Evolutionary conservation across 352 stramenopile genomes (phyloP).

Genomic region (Phytophthora pseudosyringae): DNA sequence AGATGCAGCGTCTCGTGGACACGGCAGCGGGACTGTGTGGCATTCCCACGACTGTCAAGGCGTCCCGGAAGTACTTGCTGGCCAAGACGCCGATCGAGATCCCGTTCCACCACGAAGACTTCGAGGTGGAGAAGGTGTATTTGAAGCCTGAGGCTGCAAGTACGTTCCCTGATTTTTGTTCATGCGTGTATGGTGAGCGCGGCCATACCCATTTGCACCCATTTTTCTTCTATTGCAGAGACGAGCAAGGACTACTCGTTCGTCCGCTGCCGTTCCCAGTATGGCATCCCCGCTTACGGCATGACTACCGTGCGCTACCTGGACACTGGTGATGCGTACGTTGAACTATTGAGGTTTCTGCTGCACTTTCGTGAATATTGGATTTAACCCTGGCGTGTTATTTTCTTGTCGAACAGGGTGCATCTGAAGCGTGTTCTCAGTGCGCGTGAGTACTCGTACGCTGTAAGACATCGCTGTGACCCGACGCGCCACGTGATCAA

Average conservation of each 20-base stretch:
- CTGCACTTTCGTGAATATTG: conserved; percentile 2
- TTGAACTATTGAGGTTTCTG: conserved; percentile 1
- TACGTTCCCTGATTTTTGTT: conserved; percentile 22
- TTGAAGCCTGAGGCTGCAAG: conserved; percentile 72
- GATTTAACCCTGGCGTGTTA: conserved; percentile 1
- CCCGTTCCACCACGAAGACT: conserved; percentile 84
- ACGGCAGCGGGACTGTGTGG: conserved; percentile 74
- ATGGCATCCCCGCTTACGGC: conserved; percentile 82
- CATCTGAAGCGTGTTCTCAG: conserved; percentile 87
- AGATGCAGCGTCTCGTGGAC: conserved; percentile 89
- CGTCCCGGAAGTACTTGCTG: conserved; percentile 79
- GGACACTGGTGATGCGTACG: conserved; percentile 78
- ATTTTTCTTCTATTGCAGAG: conserved; percentile 33
- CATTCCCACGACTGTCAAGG: conserved; percentile 80
- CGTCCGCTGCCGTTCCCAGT: conserved; percentile 84
- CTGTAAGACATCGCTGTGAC: conserved; percentile 77
- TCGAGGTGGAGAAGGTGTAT: conserved; percentile 90
- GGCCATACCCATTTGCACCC: background rate
- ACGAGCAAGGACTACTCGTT: conserved; percentile 89
- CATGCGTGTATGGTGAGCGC: background rate
- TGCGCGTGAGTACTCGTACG: conserved; percentile 85
- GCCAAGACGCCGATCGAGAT: conserved; percentile 57
- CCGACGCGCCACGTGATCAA: conserved; percentile 81
- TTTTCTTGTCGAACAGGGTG: conserved; percentile 45
- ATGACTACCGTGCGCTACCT: conserved; percentile 89